Evolutionary conservation across 495 filamentous ascomycete species (phyloP), one percentile per base, ranked within the genome.

Genomic region (Neurospora africana): DNA sequence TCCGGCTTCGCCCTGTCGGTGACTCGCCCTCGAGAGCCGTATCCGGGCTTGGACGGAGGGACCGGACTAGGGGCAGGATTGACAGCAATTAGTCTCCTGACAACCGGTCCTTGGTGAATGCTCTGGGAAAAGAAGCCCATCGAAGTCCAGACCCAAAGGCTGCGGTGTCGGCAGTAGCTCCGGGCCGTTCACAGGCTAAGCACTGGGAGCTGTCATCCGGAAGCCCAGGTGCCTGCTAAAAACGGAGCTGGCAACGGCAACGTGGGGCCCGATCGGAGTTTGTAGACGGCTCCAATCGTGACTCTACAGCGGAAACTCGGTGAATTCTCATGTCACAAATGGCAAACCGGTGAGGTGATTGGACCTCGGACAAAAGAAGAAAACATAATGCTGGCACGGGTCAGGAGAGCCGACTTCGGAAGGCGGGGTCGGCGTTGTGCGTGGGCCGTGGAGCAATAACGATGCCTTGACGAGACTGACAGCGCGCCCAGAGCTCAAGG

Each of bases 341-440:
- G 19, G 35, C 33, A 37, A 40, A 15, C 68, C 1, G 68, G 33
- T 33, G 38, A 33, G 21, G 35, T n/a, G 27, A 43, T 70, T 70
- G 37, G 69, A 33, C 39, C 69, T 53, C 69, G 38, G 23, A n/a
- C 23, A 61, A 61, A 58, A 15, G 47, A 11, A 15, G 23, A 17
- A 33, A 65, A 65, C 30, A 65, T n/a, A n/a, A n/a, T 70, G 69
- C 13, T 70, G 36, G 69, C 37, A 38, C 10, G 33, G 69, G 19
- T n/a, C 40, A 33, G 19, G 4, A 35, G 69, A 37, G 75, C 77
- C 78, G 78, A 80, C 74, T 70, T 79, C 78, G 77, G 78, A 80
- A 76, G 76, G 78, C 73, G 77, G 78, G 78, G 77, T 75, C 68
- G 69, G 39, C 53, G 27, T 3, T 33, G 53, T 65, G 53, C 53